Conservation (phyloP, 2,329 filamentous ascomycete species). For the Nakataea oryzae region DNA sequence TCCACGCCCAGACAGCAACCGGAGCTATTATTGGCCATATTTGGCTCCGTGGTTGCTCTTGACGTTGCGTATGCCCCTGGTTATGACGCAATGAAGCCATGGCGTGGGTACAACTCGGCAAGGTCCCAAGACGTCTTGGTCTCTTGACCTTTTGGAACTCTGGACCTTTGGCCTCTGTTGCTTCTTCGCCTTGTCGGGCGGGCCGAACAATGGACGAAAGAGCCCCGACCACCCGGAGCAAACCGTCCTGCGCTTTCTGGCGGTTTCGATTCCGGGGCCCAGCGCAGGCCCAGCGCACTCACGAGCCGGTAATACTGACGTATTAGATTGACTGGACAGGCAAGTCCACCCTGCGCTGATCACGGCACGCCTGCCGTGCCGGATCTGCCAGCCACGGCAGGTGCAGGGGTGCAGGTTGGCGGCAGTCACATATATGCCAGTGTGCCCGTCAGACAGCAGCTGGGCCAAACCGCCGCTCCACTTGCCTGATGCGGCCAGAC, state of each 20-base stretch:
- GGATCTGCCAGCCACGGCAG: too few relatives aligned
- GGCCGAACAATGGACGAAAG: background rate
- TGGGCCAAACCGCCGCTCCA: background rate
- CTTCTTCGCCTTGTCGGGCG: too few relatives aligned
- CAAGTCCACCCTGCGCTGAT: background rate
- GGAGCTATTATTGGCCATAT: background rate
- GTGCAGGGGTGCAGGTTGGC: too few relatives aligned
- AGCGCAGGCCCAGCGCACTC: too few relatives aligned
- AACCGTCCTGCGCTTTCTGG: background rate
- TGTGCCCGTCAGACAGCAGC: background rate
- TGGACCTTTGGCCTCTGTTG: background rate
- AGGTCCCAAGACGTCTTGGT: background rate
- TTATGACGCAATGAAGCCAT: background rate
- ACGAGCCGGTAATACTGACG: too few relatives aligned
- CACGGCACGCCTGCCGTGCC: background rate
- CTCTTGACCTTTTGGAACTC: background rate
- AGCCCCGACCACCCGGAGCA: background rate
- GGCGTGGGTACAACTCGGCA: background rate
- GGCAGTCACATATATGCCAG: too few relatives aligned
- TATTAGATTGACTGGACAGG: too few relatives aligned
- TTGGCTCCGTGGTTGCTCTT: background rate
- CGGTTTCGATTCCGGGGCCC: too few relatives aligned
- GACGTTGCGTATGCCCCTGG: background rate
- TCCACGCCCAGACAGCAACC: background rate
- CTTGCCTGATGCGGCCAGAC: background rate